Evolutionary conservation across 331 rosid species (phyloP).

Genomic region (Stylosanthes scabra): DNA sequence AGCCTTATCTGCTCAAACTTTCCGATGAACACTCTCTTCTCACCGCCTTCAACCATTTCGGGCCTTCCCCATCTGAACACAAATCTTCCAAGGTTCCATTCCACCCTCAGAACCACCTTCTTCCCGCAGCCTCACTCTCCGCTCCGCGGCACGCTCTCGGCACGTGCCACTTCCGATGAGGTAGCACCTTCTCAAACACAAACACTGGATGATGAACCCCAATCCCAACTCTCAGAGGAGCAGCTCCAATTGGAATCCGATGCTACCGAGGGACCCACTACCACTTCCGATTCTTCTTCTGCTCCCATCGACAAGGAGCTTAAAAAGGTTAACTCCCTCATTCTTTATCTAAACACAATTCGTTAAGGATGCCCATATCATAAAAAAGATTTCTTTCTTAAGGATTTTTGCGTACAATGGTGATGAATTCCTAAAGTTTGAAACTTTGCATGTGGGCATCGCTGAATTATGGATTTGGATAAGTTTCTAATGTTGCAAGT

Average conservation of each 20-base stretch:
- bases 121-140: conserved; percentile 3
- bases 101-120: neutral
- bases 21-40: conserved; percentile 53
- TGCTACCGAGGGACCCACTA: conserved; percentile 33
- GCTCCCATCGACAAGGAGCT: conserved; percentile 77
- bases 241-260: conserved; percentile 35
- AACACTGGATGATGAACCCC: conserved; percentile 43
- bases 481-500: conserved; percentile 1
- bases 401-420: neutral
- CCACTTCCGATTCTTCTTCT: conserved; percentile 58
- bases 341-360: neutral
- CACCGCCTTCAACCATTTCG: conserved; percentile 50
- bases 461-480: conserved; percentile 15
- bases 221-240: conserved; percentile 43
- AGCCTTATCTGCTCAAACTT: too few species aligned
- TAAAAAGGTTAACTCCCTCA: conserved; percentile 62
- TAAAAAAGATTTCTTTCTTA: neutral
- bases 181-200: conserved; percentile 41
- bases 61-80: conserved; percentile 36
- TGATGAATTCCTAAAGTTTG: neutral
- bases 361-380: conserved; percentile 27
- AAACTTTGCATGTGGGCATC: conserved; percentile 4
- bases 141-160: conserved; percentile 33
- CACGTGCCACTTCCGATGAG: conserved; percentile 72
- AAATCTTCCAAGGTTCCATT: conserved; percentile 30